Percentiles rank a stretch among this genome's conserved stretches.
These are phyloP conservation scores for Hypoxylon sp. DNA, from an alignment of 2,329 filamentous ascomycete species.

Conservation along the genomic window DNA sequence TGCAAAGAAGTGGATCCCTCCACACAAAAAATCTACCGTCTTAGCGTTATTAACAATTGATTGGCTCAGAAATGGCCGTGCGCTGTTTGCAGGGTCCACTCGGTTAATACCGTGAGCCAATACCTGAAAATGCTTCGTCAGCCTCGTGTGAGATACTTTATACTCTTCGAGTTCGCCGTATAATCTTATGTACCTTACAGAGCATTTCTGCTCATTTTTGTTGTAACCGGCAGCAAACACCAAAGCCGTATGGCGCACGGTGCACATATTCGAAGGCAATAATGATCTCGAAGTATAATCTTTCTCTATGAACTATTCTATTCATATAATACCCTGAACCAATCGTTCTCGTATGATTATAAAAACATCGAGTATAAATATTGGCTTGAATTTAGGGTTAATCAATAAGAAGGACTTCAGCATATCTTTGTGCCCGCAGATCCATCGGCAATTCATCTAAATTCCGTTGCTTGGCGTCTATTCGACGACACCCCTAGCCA, in stretches of 20 bases:
- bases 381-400: constrained; percentile 15
- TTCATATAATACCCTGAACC: not conserved
- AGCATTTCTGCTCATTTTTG: constrained; percentile 1
- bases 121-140: constrained; percentile 22
- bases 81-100: not conserved
- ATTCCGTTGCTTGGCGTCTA: constrained; percentile 35
- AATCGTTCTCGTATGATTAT: not conserved
- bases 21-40: constrained; percentile 42
- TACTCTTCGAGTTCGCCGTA: not conserved
- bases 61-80: constrained; percentile 33
- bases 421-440: constrained; percentile 35
- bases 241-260: not conserved
- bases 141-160: constrained; percentile 18
- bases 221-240: constrained; percentile 1
- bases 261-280: not conserved
- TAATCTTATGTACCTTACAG: not conserved
- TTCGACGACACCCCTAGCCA: constrained; percentile 24
- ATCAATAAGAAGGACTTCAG: constrained; percentile 24
- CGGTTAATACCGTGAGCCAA: constrained; percentile 14
- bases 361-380: not conserved
- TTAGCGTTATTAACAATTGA: constrained; percentile 43
- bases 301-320: too few species aligned
- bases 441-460: constrained; percentile 41
- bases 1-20: constrained; percentile 29
- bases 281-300: not conserved